Evolutionary conservation across 345 rosid species (phyloP).

Genomic region (Cardamine occulta): DNA sequence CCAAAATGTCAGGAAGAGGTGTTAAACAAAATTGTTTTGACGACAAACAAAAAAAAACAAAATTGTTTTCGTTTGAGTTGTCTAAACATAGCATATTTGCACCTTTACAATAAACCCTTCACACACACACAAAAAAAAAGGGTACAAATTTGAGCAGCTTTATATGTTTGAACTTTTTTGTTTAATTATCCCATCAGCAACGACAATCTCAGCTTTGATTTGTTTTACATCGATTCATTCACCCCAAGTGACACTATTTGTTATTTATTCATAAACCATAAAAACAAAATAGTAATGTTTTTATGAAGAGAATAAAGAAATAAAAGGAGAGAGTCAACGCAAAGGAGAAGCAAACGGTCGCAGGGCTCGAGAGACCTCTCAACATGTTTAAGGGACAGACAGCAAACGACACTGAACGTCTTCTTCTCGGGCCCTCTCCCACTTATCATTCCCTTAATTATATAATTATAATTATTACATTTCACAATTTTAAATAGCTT

Average conservation of each 20-base stretch:
- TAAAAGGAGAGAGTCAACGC: constrained; percentile 34
- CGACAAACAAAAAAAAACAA: no score
- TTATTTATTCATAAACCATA: background rate
- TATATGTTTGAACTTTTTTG: background rate
- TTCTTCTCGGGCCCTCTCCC: constrained; percentile 45
- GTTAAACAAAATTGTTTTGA: background rate
- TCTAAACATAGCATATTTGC: background rate
- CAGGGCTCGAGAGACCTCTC: constrained; percentile 49
- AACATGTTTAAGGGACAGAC: constrained; percentile 40
- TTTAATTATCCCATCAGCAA: background rate
- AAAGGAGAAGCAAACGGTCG: constrained; percentile 38
- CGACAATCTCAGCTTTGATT: constrained; percentile 16
- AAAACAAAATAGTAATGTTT: background rate
- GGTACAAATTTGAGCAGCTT: constrained; percentile 11
- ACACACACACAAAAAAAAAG: background rate
- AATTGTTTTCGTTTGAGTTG: background rate
- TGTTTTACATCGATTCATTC: constrained; percentile 20
- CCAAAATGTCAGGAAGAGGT: constrained; percentile 13
- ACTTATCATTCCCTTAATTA: constrained; percentile 34
- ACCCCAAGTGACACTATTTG: constrained; percentile 10
- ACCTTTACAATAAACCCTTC: background rate
- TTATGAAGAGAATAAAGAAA: background rate
- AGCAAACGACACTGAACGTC: constrained; percentile 38
- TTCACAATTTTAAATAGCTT: constrained; percentile 2
- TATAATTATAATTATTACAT: background rate